Evolutionary conservation across 257 asterid species (phyloP).

Genomic region (Primulina tabacum): DNA sequence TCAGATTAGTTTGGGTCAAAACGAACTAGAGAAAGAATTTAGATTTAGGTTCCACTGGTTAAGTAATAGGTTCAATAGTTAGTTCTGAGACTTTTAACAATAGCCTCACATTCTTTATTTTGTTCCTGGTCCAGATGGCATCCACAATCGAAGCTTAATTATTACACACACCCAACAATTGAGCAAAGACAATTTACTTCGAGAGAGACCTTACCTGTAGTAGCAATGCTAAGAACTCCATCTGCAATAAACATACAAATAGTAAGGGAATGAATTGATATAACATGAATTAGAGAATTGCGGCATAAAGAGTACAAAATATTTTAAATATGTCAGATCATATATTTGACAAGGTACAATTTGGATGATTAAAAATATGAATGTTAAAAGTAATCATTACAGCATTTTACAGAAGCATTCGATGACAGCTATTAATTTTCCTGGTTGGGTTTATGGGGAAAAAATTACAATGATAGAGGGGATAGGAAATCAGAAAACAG

Average conservation of each 20-base stretch:
- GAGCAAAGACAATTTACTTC: neutral
- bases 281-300: neutral
- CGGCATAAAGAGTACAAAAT: slow-evolving; percentile 19
- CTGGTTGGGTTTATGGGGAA: slow-evolving; percentile 5
- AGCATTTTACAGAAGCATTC: slow-evolving; percentile 13
- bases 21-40: neutral
- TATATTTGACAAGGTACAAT: neutral
- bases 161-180: neutral
- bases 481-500: slow-evolving; percentile 18
- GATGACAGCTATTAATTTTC: slow-evolving; percentile 17
- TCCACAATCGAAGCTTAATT: neutral
- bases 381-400: neutral
- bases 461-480: slow-evolving; percentile 4
- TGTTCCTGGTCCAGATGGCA: neutral
- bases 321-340: neutral
- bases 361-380: neutral
- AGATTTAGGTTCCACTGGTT: no score
- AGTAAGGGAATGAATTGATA: slow-evolving; percentile 26
- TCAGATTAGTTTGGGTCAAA: neutral
- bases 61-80: neutral
- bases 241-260: slow-evolving; percentile 45
- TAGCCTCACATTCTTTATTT: neutral
- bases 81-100: neutral
- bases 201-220: slow-evolving; percentile 62
- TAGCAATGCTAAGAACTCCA: slow-evolving; percentile 60